A percentile compares a stretch with the other conserved stretches of the same genome.
phyloP scores from a whole-genome alignment of 768 basidiomycete genomes.

The Podaxis carcinomalis region DNA sequence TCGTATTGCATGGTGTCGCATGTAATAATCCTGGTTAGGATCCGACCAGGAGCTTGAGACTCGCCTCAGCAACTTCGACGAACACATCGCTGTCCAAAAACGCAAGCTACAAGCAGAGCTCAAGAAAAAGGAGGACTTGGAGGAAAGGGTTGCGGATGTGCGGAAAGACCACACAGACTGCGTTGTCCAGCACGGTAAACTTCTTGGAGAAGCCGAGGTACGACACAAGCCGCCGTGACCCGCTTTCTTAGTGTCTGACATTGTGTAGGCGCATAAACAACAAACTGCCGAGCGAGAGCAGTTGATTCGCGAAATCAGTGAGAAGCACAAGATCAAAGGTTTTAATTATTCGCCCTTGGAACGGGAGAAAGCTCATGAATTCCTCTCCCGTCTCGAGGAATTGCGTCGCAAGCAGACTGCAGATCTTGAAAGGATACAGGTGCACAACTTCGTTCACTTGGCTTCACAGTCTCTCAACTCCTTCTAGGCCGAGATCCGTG shows the following conservation, averaged over 20 bases:
- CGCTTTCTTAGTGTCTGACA: neutral
- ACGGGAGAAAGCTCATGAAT: slow-evolving; percentile 67
- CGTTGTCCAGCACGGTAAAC: slow-evolving; percentile 58
- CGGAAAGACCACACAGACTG: slow-evolving; percentile 53
- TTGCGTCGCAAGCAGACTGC: slow-evolving; percentile 56
- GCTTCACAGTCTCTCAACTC: neutral
- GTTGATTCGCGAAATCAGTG: slow-evolving; percentile 64
- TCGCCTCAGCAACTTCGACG: slow-evolving; percentile 55
- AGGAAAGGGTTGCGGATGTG: slow-evolving; percentile 50
- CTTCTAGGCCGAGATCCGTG: slow-evolving; percentile 46
- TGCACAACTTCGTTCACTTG: slow-evolving; percentile 21
- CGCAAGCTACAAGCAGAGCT: slow-evolving; percentile 44
- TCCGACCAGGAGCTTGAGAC: slow-evolving; percentile 66
- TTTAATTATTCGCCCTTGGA: slow-evolving; percentile 69
- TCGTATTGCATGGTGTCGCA: neutral
- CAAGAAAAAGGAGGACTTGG: slow-evolving; percentile 52
- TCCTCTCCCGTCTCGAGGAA: slow-evolving; percentile 61
- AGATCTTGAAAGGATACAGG: slow-evolving; percentile 69
- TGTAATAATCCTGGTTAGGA: slow-evolving; percentile 35
- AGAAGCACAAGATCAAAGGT: slow-evolving; percentile 68
- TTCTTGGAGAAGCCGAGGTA: slow-evolving; percentile 74
- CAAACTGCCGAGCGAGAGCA: slow-evolving; percentile 69
- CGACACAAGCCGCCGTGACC: neutral
- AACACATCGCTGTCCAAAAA: slow-evolving; percentile 48
- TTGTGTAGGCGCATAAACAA: slow-evolving; percentile 62